These are phyloP conservation scores for Cicer judaicum DNA, from an alignment of 306 rosid species.

Conservation along the genomic window DNA sequence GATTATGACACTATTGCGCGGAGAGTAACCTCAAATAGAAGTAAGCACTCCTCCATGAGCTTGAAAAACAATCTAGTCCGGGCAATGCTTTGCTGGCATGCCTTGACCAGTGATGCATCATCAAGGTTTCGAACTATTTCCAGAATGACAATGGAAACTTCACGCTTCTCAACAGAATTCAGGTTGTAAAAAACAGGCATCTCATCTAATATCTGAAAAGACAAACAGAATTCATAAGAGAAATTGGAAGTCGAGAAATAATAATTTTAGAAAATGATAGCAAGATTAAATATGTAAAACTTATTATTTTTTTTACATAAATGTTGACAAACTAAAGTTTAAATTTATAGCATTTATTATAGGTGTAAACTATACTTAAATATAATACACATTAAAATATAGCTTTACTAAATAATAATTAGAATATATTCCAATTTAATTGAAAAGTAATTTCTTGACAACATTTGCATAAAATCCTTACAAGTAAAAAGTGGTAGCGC, in stretches of 20 bases:
- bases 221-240: constrained; percentile 36
- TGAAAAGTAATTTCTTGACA: constrained; percentile 3
- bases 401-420: constrained; percentile 9
- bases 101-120: constrained; percentile 86
- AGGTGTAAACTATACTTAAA: constrained; percentile 17
- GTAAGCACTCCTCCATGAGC: constrained; percentile 93
- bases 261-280: neutral
- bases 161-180: constrained; percentile 90
- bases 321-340: constrained; percentile 8
- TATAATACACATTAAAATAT: neutral
- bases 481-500: neutral
- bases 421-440: constrained; percentile 10
- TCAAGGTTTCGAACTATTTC: constrained; percentile 97
- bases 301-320: neutral
- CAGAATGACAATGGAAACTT: constrained; percentile 80
- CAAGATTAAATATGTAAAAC: neutral
- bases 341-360: constrained; percentile 9
- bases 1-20: constrained; percentile 18
- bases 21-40: constrained; percentile 84
- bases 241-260: constrained; percentile 37
- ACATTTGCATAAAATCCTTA: neutral
- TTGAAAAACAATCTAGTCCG: constrained; percentile 96
- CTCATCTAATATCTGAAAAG: constrained; percentile 88
- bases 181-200: constrained; percentile 99
- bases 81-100: constrained; percentile 97